Base-by-base conservation (phyloP, 1,139 yeast genomes). In the Kurtzmaniella quercitrusa region DNA sequence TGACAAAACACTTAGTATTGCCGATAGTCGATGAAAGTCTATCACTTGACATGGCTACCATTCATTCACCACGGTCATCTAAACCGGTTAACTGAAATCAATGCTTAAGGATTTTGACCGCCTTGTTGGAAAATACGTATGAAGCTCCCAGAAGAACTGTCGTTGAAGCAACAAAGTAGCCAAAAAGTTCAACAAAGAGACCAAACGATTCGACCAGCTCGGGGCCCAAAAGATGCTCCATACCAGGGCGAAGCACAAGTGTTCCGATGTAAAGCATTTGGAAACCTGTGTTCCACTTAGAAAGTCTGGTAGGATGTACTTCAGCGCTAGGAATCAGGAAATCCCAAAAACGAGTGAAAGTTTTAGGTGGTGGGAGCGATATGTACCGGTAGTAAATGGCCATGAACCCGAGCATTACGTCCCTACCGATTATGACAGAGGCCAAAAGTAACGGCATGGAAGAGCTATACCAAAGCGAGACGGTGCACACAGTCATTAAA, bases 191-290 rank as follows among this genome's bases (percentile, higher is more conserved):
- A 45, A 45, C 51, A 33, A 42, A 47, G 21, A 37, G 32, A n/a
- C 42, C 47, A 38, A 53, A 54, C 32, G 43, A 46, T 6, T 45
- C 43, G 37, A 47, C 17, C 21, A 41, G 47, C n/a, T 52, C 44
- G 2, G 37, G 17, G 7, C 47, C 52, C 16, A 70, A 43, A 14
- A 61, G 42, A 4, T 61, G 49, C 43, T 72, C 63, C 15, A 84
- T 51, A 0, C 82, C 83, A 0, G 94, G 94, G 46, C 76, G 71
- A 33, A 83, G 66, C 40, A 91, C 85, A 47, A 87, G 78, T 15
- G 80, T 70, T 0, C 95, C 96, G 39, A 94, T 75, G 54, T 91
- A 91, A 8, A 87, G 56, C 97, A 94, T 91, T 61, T 94, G 98
- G 49, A 94, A 74, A 2, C 83, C 88, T 0, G 98, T 94, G 61